A percentile compares a stretch with the other conserved stretches of the same genome.
Evolutionary conservation across 208 protist genomes (phyloP).

Genomic region (Leishmania amazonensis): DNA sequence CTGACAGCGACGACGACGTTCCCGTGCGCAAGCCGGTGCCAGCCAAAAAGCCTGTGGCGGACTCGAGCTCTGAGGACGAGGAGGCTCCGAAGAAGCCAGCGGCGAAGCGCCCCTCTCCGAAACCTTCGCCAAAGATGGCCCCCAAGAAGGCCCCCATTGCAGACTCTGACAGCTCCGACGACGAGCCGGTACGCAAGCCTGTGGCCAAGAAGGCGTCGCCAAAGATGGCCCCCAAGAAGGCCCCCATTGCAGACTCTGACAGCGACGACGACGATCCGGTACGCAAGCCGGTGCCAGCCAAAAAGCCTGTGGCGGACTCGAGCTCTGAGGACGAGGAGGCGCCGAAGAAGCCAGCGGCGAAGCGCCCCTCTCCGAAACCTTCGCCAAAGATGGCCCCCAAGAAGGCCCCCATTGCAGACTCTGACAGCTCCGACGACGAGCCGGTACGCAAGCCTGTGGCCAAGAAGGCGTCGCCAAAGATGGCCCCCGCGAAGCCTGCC

Average conservation of each 20-base stretch:
- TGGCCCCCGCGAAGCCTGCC: slow-evolving; percentile 46
- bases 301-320: not conserved
- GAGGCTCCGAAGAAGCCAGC: slow-evolving; percentile 26
- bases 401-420: slow-evolving; percentile 39
- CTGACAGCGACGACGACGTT: slow-evolving; percentile 52
- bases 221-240: slow-evolving; percentile 50
- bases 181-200: slow-evolving; percentile 52
- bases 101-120: slow-evolving; percentile 20
- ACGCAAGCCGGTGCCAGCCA: slow-evolving; percentile 37
- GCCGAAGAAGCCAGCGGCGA: slow-evolving; percentile 24
- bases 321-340: slow-evolving; percentile 24
- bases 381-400: slow-evolving; percentile 44
- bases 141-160: slow-evolving; percentile 46
- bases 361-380: slow-evolving; percentile 25
- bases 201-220: slow-evolving; percentile 47
- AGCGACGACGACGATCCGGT: slow-evolving; percentile 57
- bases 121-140: slow-evolving; percentile 37
- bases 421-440: slow-evolving; percentile 65
- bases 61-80: slow-evolving; percentile 47
- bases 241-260: slow-evolving; percentile 33
- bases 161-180: slow-evolving; percentile 48
- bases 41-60: slow-evolving; percentile 33
- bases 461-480: slow-evolving; percentile 30
- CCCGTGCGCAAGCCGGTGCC: slow-evolving; percentile 38
- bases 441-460: slow-evolving; percentile 36